Percentiles rank a stretch among this genome's conserved stretches.
phyloP scores from a whole-genome alignment of 208 protist species.

The Crithidia brevicula region DNA sequence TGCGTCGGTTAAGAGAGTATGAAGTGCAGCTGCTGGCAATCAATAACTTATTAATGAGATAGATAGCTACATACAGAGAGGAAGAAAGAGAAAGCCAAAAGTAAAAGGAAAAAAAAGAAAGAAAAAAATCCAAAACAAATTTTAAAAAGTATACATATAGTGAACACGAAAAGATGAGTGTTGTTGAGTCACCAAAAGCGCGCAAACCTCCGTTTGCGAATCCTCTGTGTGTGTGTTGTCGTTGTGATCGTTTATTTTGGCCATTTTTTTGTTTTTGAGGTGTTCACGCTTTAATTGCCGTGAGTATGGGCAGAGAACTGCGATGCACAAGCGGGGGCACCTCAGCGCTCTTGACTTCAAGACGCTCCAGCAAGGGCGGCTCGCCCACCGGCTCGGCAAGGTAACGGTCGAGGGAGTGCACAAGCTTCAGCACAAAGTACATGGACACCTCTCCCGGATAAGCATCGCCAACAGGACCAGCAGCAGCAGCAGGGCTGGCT shows the following conservation, averaged over 20 bases:
- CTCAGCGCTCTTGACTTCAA: slow-evolving; percentile 11
- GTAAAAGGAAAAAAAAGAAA: background rate
- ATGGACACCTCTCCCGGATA: slow-evolving; percentile 5
- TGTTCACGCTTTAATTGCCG: no score
- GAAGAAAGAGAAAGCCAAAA: slow-evolving; percentile 1
- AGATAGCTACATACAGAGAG: background rate
- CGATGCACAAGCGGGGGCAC: background rate
- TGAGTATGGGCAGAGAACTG: no score
- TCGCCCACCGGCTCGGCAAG: slow-evolving; percentile 3
- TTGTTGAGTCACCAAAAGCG: no score
- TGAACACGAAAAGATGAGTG: no score
- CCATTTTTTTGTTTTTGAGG: no score
- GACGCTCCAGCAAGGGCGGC: slow-evolving; percentile 7
- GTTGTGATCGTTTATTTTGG: background rate
- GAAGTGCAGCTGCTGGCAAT: no score
- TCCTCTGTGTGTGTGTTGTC: background rate
- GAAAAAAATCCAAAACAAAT: slow-evolving; percentile 1
- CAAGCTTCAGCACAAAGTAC: slow-evolving; percentile 5
- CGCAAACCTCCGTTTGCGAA: background rate
- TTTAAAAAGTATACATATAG: background rate
- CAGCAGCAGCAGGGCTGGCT: background rate
- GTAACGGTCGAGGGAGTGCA: slow-evolving; percentile 14
- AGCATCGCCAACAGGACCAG: background rate
- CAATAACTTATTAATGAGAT: no score
- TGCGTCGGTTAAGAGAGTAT: no score